phyloP scores from a whole-genome alignment of 257 asterid species.

The Apocynum venetum region DNA sequence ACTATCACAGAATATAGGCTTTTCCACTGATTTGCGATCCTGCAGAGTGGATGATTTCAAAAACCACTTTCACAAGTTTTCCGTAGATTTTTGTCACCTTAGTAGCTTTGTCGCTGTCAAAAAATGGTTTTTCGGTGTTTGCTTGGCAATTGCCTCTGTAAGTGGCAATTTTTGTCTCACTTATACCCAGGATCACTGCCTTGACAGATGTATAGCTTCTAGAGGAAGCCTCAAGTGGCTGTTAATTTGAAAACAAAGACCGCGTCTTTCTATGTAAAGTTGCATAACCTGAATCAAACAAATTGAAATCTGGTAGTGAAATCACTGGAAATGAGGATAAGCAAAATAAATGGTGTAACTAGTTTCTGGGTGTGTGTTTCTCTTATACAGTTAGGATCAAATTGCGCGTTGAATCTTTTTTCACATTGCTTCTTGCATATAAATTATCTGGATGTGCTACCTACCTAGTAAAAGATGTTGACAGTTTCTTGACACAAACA shows the following conservation, averaged over 20 bases:
- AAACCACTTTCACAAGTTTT: neutral
- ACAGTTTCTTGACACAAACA: too few relatives aligned
- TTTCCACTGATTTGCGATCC: neutral
- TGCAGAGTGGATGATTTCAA: neutral
- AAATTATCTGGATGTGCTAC: too few relatives aligned
- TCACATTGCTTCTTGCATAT: too few relatives aligned
- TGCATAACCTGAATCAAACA: neutral
- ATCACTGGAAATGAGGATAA: neutral
- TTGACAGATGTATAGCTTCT: neutral
- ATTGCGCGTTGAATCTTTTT: too few relatives aligned
- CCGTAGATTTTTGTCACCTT: too few relatives aligned
- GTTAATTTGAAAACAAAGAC: neutral
- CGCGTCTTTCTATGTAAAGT: neutral
- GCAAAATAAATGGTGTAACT: neutral
- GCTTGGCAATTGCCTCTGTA: too few relatives aligned
- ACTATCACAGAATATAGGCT: too few relatives aligned
- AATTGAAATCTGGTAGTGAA: neutral
- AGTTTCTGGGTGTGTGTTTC: neutral
- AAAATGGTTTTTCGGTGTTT: too few relatives aligned
- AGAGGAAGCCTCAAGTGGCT: neutral
- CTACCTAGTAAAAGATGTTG: too few relatives aligned
- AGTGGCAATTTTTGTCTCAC: too few relatives aligned
- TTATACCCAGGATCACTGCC: neutral
- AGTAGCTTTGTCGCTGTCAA: too few relatives aligned
- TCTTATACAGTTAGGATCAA: too few relatives aligned